Evolutionary conservation across 129 eudicot genomes (phyloP), one percentile per base, ranked within the genome.

Genomic region (Erigeron canadensis): DNA sequence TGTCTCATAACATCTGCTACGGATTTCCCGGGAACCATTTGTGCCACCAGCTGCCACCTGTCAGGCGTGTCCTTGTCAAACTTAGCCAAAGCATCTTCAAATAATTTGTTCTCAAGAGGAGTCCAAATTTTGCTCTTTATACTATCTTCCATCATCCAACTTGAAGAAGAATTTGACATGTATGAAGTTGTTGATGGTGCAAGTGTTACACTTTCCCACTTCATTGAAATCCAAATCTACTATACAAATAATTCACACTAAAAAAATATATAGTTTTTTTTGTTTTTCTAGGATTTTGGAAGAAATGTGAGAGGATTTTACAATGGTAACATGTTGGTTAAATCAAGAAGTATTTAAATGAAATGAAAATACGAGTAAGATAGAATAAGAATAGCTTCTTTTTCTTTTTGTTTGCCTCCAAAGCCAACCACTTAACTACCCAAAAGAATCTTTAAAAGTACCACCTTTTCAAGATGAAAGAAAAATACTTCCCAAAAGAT

Each of bases 21-120:
- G 12, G 97, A 82, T 71, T 95, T 95, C 69, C 97, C 95, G 0
- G 97, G 97, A 1, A 95, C 90, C 96, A 90, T 90, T 43, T 81
- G 96, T 15, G 99, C 99, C 71, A 95, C 99, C 64, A 70, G 76
- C 73, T 73, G 79, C 87, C 87, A 86, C 60, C 90, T 79, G 50
- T 86, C 87, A 17, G 90, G 90, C 1, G 81, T 73, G 62, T 85
- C 90, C 43, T 74, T 79, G 71, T 85, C 87, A 61, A 71, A 85
- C 81, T 70, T 70, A 40, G 90, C 90, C 7, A 85, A 71, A 41
- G 90, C 87, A 72, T 76, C 73, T 55, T 85, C 90, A 41, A 85
- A 85, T 51, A 57, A 11, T 46, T 85, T 85, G 79, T 85, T 85
- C 79, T 85, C 81, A 42, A 63, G 5, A 0, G 81, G 75, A 23